A percentile compares a stretch with the other conserved stretches of the same genome.
phyloP scores from a whole-genome alignment of 2,329 filamentous ascomycete species.

The Fusarium sp. region DNA sequence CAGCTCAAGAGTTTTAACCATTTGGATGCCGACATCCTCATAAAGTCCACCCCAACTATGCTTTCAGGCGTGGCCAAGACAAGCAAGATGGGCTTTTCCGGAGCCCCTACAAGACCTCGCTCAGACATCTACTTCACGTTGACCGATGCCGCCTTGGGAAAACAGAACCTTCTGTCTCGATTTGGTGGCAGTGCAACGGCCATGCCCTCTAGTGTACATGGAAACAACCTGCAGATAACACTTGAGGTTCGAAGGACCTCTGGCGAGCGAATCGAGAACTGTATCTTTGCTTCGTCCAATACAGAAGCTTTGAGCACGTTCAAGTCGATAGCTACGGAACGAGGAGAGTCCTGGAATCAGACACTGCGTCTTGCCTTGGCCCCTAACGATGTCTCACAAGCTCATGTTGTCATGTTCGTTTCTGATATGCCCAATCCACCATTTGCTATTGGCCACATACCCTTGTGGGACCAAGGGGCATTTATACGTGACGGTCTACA shows the following conservation, averaged over 20 bases:
- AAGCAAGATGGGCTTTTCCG: slow-evolving; percentile 91
- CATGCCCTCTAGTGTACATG: slow-evolving; percentile 68
- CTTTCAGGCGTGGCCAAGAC: slow-evolving; percentile 85
- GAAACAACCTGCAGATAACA: slow-evolving; percentile 85
- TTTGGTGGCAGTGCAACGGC: slow-evolving; percentile 79
- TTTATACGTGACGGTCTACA: slow-evolving; percentile 90
- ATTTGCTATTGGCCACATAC: slow-evolving; percentile 92
- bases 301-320: slow-evolving; percentile 82
- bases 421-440: slow-evolving; percentile 87
- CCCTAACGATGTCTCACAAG: slow-evolving; percentile 81
- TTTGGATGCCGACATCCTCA: slow-evolving; percentile 80
- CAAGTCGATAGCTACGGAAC: slow-evolving; percentile 83
- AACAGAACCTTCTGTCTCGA: slow-evolving; percentile 77
- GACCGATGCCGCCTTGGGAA: slow-evolving; percentile 79
- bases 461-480: slow-evolving; percentile 90
- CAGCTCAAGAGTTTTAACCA: slow-evolving; percentile 82
- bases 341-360: slow-evolving; percentile 87
- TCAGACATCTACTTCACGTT: slow-evolving; percentile 97
- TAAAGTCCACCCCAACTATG: slow-evolving; percentile 88
- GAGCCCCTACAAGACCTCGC: slow-evolving; percentile 85
- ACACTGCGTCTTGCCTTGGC: slow-evolving; percentile 84
- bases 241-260: slow-evolving; percentile 84
- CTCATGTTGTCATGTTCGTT: slow-evolving; percentile 90
- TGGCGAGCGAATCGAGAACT: slow-evolving; percentile 86
- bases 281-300: slow-evolving; percentile 89